A percentile compares a stretch with the other conserved stretches of the same genome.
Evolutionary conservation across 495 filamentous ascomycete species (phyloP).

Genomic region (Aspergillus nidulans): DNA sequence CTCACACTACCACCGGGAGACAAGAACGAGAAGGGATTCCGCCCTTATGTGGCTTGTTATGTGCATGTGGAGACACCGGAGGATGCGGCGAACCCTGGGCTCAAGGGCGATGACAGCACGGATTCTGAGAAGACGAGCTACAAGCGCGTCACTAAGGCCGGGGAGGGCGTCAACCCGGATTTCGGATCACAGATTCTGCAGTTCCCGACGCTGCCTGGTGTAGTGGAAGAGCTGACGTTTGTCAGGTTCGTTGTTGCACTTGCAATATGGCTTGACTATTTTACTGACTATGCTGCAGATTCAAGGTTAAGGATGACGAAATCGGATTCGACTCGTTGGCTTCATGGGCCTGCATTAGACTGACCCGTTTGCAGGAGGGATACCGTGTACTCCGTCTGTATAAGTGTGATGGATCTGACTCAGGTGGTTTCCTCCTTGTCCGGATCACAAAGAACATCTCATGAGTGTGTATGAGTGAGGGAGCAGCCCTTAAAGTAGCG

Average conservation of each 20-base stretch:
- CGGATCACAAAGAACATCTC: constrained; percentile 55
- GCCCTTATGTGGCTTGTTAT: constrained; percentile 76
- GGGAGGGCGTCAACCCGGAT: constrained; percentile 62
- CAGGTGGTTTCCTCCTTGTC: constrained; percentile 64
- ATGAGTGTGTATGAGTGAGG: neutral
- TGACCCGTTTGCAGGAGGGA: constrained; percentile 72
- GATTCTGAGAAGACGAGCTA: constrained; percentile 55
- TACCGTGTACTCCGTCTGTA: constrained; percentile 72
- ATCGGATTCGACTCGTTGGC: constrained; percentile 70
- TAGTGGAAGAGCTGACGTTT: constrained; percentile 77
- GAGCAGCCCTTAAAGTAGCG: too few relatives aligned
- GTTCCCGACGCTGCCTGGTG: constrained; percentile 57
- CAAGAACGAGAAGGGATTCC: constrained; percentile 56
- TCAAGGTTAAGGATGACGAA: constrained; percentile 82
- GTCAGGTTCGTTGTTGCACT: constrained; percentile 53
- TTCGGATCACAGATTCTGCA: constrained; percentile 59
- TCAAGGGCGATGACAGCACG: constrained; percentile 35
- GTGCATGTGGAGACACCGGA: constrained; percentile 67
- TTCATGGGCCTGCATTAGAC: constrained; percentile 81
- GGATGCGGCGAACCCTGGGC: constrained; percentile 11
- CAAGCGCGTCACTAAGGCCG: constrained; percentile 62
- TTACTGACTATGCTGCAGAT: constrained; percentile 42
- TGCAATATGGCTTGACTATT: neutral
- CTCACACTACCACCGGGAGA: constrained; percentile 46
- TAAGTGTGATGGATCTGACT: constrained; percentile 57